Evolutionary conservation across 2,329 filamentous ascomycete genomes (phyloP), one percentile per base, ranked within the genome.

Genomic region (Orbilia javanica): DNA sequence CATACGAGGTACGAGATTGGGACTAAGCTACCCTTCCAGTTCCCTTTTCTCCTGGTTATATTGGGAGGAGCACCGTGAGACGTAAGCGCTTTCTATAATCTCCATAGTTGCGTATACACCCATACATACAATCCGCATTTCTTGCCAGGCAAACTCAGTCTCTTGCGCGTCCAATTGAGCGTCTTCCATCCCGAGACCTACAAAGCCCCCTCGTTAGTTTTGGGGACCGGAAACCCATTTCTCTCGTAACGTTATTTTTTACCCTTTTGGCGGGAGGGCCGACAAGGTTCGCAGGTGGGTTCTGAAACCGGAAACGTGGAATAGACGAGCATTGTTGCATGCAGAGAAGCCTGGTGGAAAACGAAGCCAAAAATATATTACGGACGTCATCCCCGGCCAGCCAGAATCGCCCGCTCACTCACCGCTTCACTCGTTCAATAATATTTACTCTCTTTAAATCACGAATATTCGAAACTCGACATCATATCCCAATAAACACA

Each of bases 261-360:
- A 34, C 25, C 39, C 20, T 60, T 60, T 60, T 60, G 42, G 55
- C 55, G 55, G 31, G 57, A 34, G 18, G 36, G 57, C 50, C 60
- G 36, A 68, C 74, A 78, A 78, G 74, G 74, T 78, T 78, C 18
- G 34, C 39, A 60, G 62, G 34, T 52, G 62, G 52, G 39, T 63
- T 78, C 74, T 78, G 74, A 78, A 78, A 78, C 74, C 74, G 74
- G 74, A 78, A 77, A 71, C 74, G 67, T 78, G 67, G 62, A 72
- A 70, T 65, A 77, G 48, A 71, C 73, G 73, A 77, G 62, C 8
- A 25, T 66, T 53, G 34, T 66, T 67, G 74, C 74, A 72, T 70
- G 67, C 57, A 69, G 65, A 65, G 60, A 73, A 65, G 69, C 60
- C 50, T 46, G 57, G 55, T 52, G 53, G 44, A 39, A 55, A 48